A percentile compares a stretch with the other conserved stretches of the same genome.
Evolutionary conservation across 805 yeast species (phyloP).

Genomic region (Saccharomycopsis sp.): DNA sequence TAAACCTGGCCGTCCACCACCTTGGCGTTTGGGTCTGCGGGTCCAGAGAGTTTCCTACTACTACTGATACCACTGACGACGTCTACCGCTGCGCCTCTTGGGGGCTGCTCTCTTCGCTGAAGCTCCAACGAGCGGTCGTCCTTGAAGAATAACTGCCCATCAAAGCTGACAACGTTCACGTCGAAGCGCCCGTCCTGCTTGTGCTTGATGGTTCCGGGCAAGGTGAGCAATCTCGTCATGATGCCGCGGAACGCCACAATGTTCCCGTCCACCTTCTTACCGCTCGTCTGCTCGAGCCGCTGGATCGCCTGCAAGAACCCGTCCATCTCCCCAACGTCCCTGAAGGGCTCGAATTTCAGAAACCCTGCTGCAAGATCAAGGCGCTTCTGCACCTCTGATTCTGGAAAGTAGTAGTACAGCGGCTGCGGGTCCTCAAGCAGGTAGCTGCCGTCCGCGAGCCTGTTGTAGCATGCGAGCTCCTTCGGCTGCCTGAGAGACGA

Average conservation of each 20-base stretch:
- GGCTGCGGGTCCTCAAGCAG: constrained; percentile 40
- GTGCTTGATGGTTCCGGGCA: constrained; percentile 43
- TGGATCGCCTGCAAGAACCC: constrained; percentile 49
- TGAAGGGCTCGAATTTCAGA: constrained; percentile 46
- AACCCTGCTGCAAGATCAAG: constrained; percentile 61
- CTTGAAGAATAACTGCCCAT: constrained; percentile 64
- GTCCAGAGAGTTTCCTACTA: neutral
- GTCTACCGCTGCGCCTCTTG: no score
- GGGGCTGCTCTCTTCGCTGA: constrained; percentile 25
- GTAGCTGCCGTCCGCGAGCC: constrained; percentile 48
- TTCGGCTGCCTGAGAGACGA: constrained; percentile 79
- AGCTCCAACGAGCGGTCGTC: constrained; percentile 24
- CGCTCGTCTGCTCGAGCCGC: constrained; percentile 23
- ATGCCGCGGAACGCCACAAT: constrained; percentile 81
- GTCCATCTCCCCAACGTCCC: constrained; percentile 45
- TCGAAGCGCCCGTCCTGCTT: constrained; percentile 41
- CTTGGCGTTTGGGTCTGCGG: neutral
- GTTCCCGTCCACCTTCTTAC: constrained; percentile 45
- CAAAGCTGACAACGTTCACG: constrained; percentile 58
- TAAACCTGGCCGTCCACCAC: constrained; percentile 22
- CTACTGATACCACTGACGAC: no score
- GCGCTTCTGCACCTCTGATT: constrained; percentile 49
- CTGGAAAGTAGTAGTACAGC: constrained; percentile 76
- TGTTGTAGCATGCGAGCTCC: constrained; percentile 61
- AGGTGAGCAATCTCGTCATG: constrained; percentile 60